A percentile compares a stretch with the other conserved stretches of the same genome.
Evolutionary conservation across 2,329 filamentous ascomycete species (phyloP).

Genomic region (Sarocladium brachiariae): DNA sequence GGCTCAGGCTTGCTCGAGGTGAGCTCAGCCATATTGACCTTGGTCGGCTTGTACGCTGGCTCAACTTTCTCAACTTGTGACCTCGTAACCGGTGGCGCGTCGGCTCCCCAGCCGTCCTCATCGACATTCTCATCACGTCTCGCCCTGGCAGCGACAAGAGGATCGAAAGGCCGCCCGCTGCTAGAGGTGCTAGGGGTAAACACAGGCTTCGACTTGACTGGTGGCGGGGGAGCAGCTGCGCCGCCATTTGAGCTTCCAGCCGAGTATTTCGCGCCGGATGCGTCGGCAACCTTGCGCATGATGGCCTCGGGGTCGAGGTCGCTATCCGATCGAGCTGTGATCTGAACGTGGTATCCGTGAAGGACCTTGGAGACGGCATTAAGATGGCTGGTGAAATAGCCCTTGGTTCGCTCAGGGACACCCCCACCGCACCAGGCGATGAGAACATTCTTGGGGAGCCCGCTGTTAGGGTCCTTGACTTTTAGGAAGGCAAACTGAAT

Average conservation of each 20-base stretch:
- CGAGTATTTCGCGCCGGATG: constrained; percentile 92
- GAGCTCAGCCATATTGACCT: constrained; percentile 86
- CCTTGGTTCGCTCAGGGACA: constrained; percentile 96
- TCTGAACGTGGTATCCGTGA: constrained; percentile 95
- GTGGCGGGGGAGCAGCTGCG: constrained; percentile 51
- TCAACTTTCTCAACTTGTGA: constrained; percentile 87
- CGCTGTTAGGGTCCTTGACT: constrained; percentile 89
- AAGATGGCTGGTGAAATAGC: constrained; percentile 94
- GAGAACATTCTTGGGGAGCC: constrained; percentile 82
- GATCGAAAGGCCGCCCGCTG: constrained; percentile 51
- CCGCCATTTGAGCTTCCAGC: constrained; percentile 53
- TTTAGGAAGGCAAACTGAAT: constrained; percentile 97
- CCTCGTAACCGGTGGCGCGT: constrained; percentile 85
- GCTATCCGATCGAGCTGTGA: constrained; percentile 85
- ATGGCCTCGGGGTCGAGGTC: constrained; percentile 85
- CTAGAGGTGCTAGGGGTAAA: constrained; percentile 68
- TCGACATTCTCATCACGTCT: constrained; percentile 56
- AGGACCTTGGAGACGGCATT: constrained; percentile 85
- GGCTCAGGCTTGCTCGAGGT: constrained; percentile 64
- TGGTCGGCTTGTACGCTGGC: constrained; percentile 89
- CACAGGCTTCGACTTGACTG: constrained; percentile 79
- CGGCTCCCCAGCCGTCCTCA: constrained; percentile 86
- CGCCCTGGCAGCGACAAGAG: constrained; percentile 59
- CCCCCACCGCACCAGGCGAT: constrained; percentile 97
- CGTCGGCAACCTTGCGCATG: constrained; percentile 87